Conservation (phyloP, 345 rosid species). For the Camelina hispida region DNA sequence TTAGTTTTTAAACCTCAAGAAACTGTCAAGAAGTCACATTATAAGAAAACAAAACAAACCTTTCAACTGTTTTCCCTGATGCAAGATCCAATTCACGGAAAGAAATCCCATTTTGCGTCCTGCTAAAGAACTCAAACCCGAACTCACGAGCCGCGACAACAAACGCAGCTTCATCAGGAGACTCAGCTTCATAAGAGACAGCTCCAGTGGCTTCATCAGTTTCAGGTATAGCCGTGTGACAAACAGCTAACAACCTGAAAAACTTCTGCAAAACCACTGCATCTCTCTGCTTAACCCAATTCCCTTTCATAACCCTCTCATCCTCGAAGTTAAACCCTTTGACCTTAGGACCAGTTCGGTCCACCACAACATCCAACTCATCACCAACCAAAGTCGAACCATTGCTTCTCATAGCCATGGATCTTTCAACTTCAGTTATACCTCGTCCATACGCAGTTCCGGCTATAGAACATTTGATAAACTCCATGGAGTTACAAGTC, state of each 20-base stretch:
- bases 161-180: slow-evolving; percentile 98
- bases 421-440: slow-evolving; percentile 88
- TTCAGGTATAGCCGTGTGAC: slow-evolving; percentile 96
- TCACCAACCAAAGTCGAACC: slow-evolving; percentile 58
- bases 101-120: slow-evolving; percentile 75
- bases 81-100: slow-evolving; percentile 68
- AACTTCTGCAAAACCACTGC: slow-evolving; percentile 69
- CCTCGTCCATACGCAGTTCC: slow-evolving; percentile 88
- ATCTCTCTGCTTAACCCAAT: slow-evolving; percentile 66
- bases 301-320: slow-evolving; percentile 76
- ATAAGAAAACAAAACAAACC: slow-evolving; percentile 59
- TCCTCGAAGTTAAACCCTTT: slow-evolving; percentile 87
- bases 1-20: slow-evolving; percentile 52
- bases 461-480: slow-evolving; percentile 83
- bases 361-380: slow-evolving; percentile 48
- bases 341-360: slow-evolving; percentile 47
- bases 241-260: slow-evolving; percentile 70
- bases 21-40: background rate
- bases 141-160: slow-evolving; percentile 92
- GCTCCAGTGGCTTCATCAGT: slow-evolving; percentile 73
- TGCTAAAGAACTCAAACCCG: slow-evolving; percentile 84
- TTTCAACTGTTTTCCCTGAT: slow-evolving; percentile 56
- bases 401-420: slow-evolving; percentile 72
- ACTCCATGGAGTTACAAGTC: slow-evolving; percentile 98
- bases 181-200: slow-evolving; percentile 88